phyloP scores from a whole-genome alignment of 306 rosid species.

The Cucumis sativus region DNA sequence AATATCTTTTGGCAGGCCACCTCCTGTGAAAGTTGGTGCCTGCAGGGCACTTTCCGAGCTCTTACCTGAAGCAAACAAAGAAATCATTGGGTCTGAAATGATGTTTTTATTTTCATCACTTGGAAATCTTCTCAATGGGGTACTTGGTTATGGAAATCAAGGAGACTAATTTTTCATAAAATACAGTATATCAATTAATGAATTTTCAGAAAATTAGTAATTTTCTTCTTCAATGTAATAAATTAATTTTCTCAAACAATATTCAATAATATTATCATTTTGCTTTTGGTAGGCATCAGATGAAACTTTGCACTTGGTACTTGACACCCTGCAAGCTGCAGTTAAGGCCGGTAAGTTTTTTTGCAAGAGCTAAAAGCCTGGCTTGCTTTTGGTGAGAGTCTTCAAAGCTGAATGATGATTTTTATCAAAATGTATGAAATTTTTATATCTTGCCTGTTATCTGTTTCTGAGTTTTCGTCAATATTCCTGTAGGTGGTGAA shows the following conservation, averaged over 20 bases:
- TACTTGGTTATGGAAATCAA: constrained; percentile 13
- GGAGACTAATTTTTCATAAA: not conserved
- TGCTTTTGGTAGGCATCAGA: constrained; percentile 67
- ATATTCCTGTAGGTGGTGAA: constrained; percentile 41
- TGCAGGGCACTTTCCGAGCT: constrained; percentile 81
- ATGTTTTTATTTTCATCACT: constrained; percentile 73
- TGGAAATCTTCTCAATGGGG: constrained; percentile 71
- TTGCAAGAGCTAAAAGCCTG: not conserved
- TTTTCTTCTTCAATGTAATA: not conserved
- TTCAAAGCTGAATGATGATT: not conserved
- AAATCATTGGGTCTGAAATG: constrained; percentile 47
- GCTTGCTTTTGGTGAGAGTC: not conserved
- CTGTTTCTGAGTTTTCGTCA: constrained; percentile 10
- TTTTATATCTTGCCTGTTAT: not conserved
- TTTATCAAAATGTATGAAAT: not conserved
- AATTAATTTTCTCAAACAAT: not conserved
- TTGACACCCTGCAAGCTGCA: constrained; percentile 74
- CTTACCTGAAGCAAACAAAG: constrained; percentile 68
- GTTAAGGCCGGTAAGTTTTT: constrained; percentile 52
- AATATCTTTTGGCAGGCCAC: constrained; percentile 46
- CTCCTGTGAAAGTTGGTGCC: constrained; percentile 89
- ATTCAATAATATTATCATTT: constrained; percentile 15
- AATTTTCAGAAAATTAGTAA: not conserved
- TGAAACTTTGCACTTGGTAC: constrained; percentile 82
- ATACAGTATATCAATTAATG: not conserved